Conservation (phyloP, 345 rosid species). For the Linum trigynum region DNA sequence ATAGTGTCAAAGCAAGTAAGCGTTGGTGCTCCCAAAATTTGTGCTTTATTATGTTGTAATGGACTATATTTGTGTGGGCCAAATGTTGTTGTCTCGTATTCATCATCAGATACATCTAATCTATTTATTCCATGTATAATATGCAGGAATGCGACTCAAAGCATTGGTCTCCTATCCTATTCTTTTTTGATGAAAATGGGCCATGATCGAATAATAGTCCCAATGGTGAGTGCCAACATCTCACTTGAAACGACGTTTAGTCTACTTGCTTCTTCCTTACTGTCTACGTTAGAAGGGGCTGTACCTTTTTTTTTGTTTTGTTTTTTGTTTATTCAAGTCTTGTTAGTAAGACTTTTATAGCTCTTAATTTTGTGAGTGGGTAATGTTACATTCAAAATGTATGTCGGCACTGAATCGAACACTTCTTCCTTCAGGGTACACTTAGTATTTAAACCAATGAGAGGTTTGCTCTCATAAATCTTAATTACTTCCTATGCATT, state of each 20-base stretch:
- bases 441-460: no score
- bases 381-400: background rate
- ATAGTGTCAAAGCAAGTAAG: no score
- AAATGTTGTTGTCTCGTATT: background rate
- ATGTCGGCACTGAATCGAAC: no score
- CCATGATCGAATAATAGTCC: conserved; percentile 81
- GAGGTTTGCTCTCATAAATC: background rate
- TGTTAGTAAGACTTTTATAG: background rate
- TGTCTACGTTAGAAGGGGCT: background rate
- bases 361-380: background rate
- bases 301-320: background rate
- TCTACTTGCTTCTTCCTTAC: background rate
- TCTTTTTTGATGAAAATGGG: conserved; percentile 68
- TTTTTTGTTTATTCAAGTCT: no score
- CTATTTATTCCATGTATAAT: conserved; percentile 11
- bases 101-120: background rate
- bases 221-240: conserved; percentile 56
- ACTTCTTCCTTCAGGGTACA: no score
- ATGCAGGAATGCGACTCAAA: conserved; percentile 54
- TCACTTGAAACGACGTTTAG: background rate
- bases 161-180: conserved; percentile 86
- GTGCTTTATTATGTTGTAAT: background rate
- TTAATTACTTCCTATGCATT: background rate
- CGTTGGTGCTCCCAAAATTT: no score
- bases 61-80: background rate